Conservation (phyloP, 768 basidiomycete genomes). For the Pleurotus salmoneostramineus region DNA sequence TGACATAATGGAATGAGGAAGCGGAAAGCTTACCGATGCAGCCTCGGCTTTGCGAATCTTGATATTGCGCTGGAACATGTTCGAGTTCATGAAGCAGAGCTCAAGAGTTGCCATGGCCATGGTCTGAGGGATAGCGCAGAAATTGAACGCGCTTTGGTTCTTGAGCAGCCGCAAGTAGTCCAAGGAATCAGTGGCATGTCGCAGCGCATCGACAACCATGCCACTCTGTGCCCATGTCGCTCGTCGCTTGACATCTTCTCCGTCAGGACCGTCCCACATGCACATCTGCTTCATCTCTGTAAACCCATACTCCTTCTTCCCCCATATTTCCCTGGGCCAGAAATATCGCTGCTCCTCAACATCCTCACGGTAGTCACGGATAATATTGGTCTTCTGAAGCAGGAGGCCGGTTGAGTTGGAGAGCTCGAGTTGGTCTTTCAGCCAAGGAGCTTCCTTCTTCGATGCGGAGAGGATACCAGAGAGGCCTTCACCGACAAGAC, state of each 20-base stretch:
- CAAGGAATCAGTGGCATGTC: constrained; percentile 80
- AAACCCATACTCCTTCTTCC: constrained; percentile 59
- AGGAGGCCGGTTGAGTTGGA: constrained; percentile 94
- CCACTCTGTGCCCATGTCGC: constrained; percentile 82
- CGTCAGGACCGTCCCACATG: constrained; percentile 31
- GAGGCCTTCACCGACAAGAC: constrained; percentile 94
- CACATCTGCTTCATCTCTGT: constrained; percentile 67
- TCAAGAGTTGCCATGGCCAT: constrained; percentile 97
- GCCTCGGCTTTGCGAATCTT: constrained; percentile 95
- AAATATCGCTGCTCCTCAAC: constrained; percentile 80
- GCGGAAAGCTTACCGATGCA: constrained; percentile 53
- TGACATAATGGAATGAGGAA: neutral
- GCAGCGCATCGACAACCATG: constrained; percentile 85
- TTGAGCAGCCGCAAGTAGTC: constrained; percentile 86
- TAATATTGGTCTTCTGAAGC: constrained; percentile 98
- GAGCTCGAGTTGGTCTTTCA: constrained; percentile 80
- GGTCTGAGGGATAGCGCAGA: constrained; percentile 89
- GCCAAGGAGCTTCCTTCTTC: constrained; percentile 70
- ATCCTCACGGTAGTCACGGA: constrained; percentile 93
- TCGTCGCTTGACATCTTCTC: constrained; percentile 39
- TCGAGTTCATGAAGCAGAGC: constrained; percentile 89
- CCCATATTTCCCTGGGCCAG: constrained; percentile 96
- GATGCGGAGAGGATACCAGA: constrained; percentile 86
- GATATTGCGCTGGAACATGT: constrained; percentile 82
- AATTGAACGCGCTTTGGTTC: constrained; percentile 93